A percentile compares a stretch with the other conserved stretches of the same genome.
phyloP scores from a whole-genome alignment of 768 basidiomycete species.

The Boletus insuetus region DNA sequence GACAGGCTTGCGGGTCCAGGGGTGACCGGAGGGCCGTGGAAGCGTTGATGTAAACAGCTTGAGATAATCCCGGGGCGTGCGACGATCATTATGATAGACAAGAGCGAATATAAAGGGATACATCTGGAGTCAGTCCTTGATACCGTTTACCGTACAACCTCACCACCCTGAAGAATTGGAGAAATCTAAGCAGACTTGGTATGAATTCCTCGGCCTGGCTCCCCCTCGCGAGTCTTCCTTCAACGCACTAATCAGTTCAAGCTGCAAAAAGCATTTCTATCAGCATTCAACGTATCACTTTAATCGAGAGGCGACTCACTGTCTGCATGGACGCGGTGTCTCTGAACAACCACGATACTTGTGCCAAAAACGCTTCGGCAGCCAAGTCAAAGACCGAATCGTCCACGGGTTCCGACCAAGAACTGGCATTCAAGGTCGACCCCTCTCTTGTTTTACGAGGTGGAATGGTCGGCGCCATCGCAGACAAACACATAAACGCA shows the following conservation, averaged over 20 bases:
- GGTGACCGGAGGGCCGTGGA: too few relatives aligned
- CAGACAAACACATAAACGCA: slow-evolving; percentile 7
- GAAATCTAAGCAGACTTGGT: too few relatives aligned
- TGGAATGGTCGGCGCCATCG: slow-evolving; percentile 3
- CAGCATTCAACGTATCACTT: background rate
- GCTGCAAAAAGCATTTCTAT: background rate
- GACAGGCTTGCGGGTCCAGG: too few relatives aligned
- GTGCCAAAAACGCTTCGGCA: slow-evolving; percentile 8
- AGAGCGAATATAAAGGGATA: background rate
- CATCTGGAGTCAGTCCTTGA: background rate
- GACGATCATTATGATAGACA: background rate
- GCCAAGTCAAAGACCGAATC: slow-evolving; percentile 10
- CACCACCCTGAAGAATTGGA: too few relatives aligned
- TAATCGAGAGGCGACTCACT: background rate
- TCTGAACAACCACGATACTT: slow-evolving; percentile 1
- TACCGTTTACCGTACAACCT: too few relatives aligned
- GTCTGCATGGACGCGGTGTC: background rate
- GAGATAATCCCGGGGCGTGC: background rate
- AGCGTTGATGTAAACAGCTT: too few relatives aligned
- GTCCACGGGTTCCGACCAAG: background rate
- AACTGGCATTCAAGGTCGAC: too few relatives aligned
- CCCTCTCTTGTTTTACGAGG: background rate
- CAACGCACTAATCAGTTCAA: background rate
- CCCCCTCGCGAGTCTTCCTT: background rate
- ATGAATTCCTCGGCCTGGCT: background rate